Base-by-base conservation (phyloP, 495 filamentous ascomycete genomes). In the Penicillium roqueforti region DNA sequence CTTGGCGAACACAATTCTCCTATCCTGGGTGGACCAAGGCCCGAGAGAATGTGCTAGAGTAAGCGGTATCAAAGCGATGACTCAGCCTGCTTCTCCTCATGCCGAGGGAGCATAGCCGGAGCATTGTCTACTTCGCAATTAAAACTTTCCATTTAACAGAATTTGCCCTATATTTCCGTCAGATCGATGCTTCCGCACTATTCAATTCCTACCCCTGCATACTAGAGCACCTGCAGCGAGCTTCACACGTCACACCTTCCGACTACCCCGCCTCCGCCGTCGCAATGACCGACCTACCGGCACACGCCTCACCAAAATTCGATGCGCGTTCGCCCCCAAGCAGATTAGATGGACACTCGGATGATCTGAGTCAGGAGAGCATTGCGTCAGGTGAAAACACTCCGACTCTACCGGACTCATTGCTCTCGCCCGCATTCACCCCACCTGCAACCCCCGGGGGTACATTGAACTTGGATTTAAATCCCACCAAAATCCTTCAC, bases 351-450 rank as follows among this genome's bases (percentile, higher is more conserved):
- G 54, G 37, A 32, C 16, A 53, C n/a, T 28, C 26, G 11, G 56
- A 61, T 32, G 54, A 70, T 57, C 55, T 23, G 8, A 67, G 59
- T 41, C 59, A 67, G 29, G 48, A 59, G 28, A 61, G 58, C 47
- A 55, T 59, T 34, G 58, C 53, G 25, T 58, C 47, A 47, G 60
- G 46, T 47, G 60, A 53, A 61, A 63, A 58, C 40, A 74, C 75
- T 25, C 67, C 76, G 41, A 66, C 72, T 28, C 56, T 80, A 7
- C 81, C 80, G 1, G 73, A 70, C 6, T 77, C 72, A 7, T 75
- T 90, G 28, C 71, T 93, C 22, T 88, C 84, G 38, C 89, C 89
- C 0, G 83, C 83, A 40, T 90, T 92, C 68, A 92, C 89, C 19
- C 89, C 89, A 6, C 88, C 88, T 18, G 68, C 73, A n/a, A 82